Percentiles rank a stretch among this genome's conserved stretches.
These are phyloP conservation scores for Miscanthus lutarioriparius DNA, from an alignment of 176 grass and related monocot species.

Conservation along the genomic window DNA sequence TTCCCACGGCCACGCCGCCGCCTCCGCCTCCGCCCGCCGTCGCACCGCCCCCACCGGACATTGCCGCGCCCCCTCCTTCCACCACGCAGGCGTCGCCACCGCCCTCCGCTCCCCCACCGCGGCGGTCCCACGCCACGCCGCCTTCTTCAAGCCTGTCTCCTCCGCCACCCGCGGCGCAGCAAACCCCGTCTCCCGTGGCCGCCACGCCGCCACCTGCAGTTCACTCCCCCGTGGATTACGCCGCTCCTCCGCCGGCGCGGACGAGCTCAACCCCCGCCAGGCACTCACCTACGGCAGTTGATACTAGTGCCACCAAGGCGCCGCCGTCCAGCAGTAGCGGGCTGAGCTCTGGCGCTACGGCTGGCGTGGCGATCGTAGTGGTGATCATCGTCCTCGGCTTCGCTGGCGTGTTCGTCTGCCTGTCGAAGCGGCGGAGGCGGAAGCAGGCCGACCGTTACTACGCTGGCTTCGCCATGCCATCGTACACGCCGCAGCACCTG, in stretches of 20 bases:
- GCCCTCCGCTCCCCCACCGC: neutral
- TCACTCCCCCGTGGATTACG: neutral
- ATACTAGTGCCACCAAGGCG: neutral
- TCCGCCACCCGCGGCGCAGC: neutral
- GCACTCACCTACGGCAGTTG: constrained; percentile 13
- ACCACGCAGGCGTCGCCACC: neutral
- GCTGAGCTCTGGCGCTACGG: constrained; percentile 45
- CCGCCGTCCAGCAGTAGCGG: constrained; percentile 23
- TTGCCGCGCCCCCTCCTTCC: constrained; percentile 19
- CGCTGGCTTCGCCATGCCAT: constrained; percentile 47
- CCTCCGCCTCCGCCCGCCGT: constrained; percentile 9
- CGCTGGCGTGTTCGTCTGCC: constrained; percentile 52
- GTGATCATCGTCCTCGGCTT: constrained; percentile 48
- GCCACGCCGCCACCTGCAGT: neutral
- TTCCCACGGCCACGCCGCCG: constrained; percentile 1
- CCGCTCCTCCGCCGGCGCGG: constrained; percentile 17
- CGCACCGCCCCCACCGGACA: constrained; percentile 37
- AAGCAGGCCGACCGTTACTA: constrained; percentile 58
- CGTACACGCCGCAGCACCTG: constrained; percentile 58
- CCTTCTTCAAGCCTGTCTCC: constrained; percentile 25
- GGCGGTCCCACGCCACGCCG: neutral
- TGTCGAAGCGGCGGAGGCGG: constrained; percentile 46
- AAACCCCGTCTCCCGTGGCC: neutral
- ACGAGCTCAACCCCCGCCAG: neutral
- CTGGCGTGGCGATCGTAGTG: constrained; percentile 46